These are phyloP conservation scores for Cystobasidiaceae sp. DNA, from an alignment of 1,284 basidiomycete species.

Conservation along the genomic window DNA sequence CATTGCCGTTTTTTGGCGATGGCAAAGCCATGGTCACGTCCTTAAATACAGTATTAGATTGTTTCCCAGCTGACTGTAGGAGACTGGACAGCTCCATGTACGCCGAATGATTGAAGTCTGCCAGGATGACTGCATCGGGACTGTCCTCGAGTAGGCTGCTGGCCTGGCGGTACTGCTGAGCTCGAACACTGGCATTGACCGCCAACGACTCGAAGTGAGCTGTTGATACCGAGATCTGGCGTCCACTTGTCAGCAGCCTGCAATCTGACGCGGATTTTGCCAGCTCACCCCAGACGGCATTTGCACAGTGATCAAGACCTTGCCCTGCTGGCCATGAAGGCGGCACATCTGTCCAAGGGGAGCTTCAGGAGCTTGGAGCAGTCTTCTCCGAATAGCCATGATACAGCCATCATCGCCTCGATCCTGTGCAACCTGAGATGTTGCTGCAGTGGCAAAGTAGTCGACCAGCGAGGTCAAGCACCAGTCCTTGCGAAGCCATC, in stretches of 20 bases:
- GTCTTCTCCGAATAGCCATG: not conserved
- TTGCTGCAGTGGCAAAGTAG: slow-evolving; percentile 2
- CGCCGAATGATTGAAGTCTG: slow-evolving; percentile 22
- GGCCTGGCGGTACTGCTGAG: not conserved
- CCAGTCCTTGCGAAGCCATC: slow-evolving; percentile 18
- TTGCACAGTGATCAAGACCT: slow-evolving; percentile 9
- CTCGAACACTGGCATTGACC: not conserved
- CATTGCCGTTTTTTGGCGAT: not conserved
- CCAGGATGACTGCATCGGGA: not conserved
- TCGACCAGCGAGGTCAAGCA: slow-evolving; percentile 9
- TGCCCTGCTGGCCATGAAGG: slow-evolving; percentile 11
- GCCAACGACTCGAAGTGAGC: slow-evolving; percentile 27
- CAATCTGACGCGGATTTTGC: not conserved
- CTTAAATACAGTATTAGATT: not conserved
- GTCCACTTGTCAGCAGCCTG: not conserved
- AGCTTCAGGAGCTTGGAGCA: not conserved
- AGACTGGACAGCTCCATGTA: slow-evolving; percentile 1
- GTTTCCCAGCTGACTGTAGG: not conserved
- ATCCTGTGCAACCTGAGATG: not conserved
- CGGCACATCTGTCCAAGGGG: not conserved
- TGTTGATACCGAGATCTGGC: slow-evolving; percentile 2
- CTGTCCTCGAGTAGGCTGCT: not conserved
- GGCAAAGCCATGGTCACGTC: not conserved
- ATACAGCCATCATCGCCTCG: slow-evolving; percentile 20
- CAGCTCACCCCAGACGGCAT: not conserved